Conservation (phyloP, 1,284 basidiomycete species). For the Cryptococcus sp. region DNA sequence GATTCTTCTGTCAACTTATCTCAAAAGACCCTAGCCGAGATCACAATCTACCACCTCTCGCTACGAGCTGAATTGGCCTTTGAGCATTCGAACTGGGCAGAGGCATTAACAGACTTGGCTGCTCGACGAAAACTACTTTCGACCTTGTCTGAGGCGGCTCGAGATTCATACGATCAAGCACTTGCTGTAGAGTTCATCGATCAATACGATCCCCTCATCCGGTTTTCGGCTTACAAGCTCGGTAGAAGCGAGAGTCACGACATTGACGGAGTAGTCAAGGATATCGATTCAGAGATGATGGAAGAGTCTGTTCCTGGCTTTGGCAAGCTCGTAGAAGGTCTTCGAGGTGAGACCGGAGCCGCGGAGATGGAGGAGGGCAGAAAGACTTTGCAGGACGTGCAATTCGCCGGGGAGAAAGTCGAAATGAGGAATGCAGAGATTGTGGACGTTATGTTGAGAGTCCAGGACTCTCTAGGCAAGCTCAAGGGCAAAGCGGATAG, state of each 20-base stretch:
- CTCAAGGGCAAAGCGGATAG: constrained; percentile 37
- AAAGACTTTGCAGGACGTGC: constrained; percentile 58
- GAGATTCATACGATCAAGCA: constrained; percentile 76
- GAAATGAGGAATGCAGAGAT: constrained; percentile 87
- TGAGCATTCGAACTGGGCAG: constrained; percentile 64
- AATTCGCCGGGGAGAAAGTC: constrained; percentile 78
- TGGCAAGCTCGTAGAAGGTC: constrained; percentile 22
- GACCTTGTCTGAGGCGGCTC: constrained; percentile 57
- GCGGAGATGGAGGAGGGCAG: constrained; percentile 52
- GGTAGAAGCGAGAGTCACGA: constrained; percentile 66
- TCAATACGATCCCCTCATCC: constrained; percentile 82
- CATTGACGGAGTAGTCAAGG: constrained; percentile 68
- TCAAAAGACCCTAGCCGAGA: constrained; percentile 40
- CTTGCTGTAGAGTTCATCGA: constrained; percentile 80
- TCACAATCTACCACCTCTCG: constrained; percentile 47
- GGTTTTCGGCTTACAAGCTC: constrained; percentile 87
- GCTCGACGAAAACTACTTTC: constrained; percentile 68
- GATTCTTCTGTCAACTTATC: constrained; percentile 11
- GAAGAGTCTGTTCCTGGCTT: constrained; percentile 49
- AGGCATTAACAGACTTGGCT: constrained; percentile 70
- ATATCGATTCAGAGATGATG: constrained; percentile 61
- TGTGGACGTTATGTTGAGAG: constrained; percentile 77
- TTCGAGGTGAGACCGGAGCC: constrained; percentile 46
- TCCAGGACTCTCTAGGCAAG: constrained; percentile 68
- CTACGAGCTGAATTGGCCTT: constrained; percentile 49